Percentiles rank a stretch among this genome's conserved stretches.
Evolutionary conservation across 2,329 filamentous ascomycete species (phyloP).

Genomic region (Sphaerulina vaccinii): DNA sequence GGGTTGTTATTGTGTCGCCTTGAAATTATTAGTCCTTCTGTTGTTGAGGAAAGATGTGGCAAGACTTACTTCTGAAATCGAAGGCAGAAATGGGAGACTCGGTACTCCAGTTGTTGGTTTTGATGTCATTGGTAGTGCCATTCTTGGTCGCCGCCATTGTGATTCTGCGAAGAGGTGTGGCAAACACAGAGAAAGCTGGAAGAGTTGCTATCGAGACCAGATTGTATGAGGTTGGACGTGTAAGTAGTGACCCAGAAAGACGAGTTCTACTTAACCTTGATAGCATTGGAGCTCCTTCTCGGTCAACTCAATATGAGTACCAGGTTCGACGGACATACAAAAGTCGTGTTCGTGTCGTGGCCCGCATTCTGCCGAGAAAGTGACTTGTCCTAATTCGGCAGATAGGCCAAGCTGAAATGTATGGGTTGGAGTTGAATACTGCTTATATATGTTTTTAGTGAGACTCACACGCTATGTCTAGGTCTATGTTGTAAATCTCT

Average conservation of each 20-base stretch:
- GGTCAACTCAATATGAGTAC: neutral
- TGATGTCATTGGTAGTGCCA: conserved; percentile 20
- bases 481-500: too few species aligned
- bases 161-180: neutral
- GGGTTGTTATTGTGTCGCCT: conserved; percentile 68
- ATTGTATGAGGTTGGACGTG: neutral
- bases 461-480: too few species aligned
- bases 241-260: neutral
- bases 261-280: neutral
- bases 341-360: neutral
- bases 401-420: too few species aligned
- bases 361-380: conserved; percentile 15
- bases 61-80: conserved; percentile 51
- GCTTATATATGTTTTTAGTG: too few species aligned
- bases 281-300: conserved; percentile 2
- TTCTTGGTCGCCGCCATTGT: conserved; percentile 17
- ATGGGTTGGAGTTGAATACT: too few species aligned
- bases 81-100: conserved; percentile 54
- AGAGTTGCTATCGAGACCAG: too few species aligned
- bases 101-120: conserved; percentile 38
- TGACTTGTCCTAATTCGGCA: too few species aligned
- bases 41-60: neutral
- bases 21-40: neutral
- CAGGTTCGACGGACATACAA: too few species aligned
- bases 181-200: neutral